Conservation (phyloP, 495 filamentous ascomycete species). For the Neurospora intermedia region DNA sequence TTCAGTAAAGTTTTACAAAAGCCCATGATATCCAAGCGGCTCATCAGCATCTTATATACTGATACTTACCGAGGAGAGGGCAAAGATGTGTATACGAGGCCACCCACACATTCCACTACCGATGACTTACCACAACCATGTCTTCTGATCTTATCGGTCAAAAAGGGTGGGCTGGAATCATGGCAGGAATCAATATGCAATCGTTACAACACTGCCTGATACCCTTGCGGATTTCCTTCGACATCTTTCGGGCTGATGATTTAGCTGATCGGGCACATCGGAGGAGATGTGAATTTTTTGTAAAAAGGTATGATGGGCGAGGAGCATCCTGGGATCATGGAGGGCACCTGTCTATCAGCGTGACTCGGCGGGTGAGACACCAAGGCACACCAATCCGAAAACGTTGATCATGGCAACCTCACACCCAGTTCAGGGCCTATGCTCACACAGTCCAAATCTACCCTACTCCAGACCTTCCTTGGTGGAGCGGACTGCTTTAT, state of each 20-base stretch:
- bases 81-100: slow-evolving; percentile 2
- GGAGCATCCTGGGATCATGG: slow-evolving; percentile 2
- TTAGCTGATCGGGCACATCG: slow-evolving; percentile 15
- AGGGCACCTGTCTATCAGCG: slow-evolving; percentile 12
- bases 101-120: slow-evolving; percentile 3
- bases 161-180: slow-evolving; percentile 16
- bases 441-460: background rate
- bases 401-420: slow-evolving; percentile 5
- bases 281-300: slow-evolving; percentile 9
- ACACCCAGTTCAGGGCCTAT: background rate
- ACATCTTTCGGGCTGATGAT: slow-evolving; percentile 8
- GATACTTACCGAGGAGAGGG: background rate
- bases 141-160: slow-evolving; percentile 16
- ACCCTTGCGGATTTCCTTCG: background rate
- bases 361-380: slow-evolving; percentile 26
- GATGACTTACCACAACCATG: background rate
- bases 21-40: background rate
- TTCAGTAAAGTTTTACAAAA: background rate
- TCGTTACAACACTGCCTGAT: background rate
- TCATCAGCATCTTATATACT: slow-evolving; percentile 4
- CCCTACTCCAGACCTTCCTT: background rate
- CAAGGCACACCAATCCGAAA: slow-evolving; percentile 18
- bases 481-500: background rate
- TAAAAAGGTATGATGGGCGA: slow-evolving; percentile 5
- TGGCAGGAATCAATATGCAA: background rate